phyloP scores from a whole-genome alignment of 1,284 basidiomycete genomes.

The Ustilago tritici region DNA sequence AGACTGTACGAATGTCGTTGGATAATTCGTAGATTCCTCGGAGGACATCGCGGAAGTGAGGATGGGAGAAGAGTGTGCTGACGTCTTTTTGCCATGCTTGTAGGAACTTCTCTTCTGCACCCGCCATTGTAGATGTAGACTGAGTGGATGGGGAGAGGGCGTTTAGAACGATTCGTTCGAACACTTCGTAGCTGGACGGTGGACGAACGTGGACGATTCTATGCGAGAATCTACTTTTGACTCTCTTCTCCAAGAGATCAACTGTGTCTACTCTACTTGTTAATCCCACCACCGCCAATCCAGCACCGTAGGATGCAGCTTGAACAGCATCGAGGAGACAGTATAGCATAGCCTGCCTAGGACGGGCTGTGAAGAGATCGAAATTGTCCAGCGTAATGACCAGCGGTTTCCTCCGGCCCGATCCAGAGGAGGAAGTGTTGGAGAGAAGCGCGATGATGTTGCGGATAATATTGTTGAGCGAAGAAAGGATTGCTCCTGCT shows the following conservation, averaged over 20 bases:
- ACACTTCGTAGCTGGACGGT: constrained; percentile 32
- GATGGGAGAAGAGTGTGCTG: constrained; percentile 20
- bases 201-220: constrained; percentile 62
- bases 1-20: constrained; percentile 55
- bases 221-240: constrained; percentile 67
- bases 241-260: constrained; percentile 67
- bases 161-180: constrained; percentile 46
- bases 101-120: background rate
- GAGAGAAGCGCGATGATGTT: constrained; percentile 65
- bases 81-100: constrained; percentile 46
- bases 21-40: constrained; percentile 48
- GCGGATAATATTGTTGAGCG: constrained; percentile 53
- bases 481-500: constrained; percentile 33
- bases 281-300: constrained; percentile 61
- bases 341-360: constrained; percentile 66
- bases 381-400: constrained; percentile 64
- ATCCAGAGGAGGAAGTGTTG: constrained; percentile 16
- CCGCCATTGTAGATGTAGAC: background rate
- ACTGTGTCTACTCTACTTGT: constrained; percentile 60
- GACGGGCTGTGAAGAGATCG: constrained; percentile 61
- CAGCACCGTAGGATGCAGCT: constrained; percentile 61
- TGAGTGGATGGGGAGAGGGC: constrained; percentile 17
- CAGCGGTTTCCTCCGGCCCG: constrained; percentile 45
- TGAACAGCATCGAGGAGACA: constrained; percentile 68
- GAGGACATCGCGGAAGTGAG: constrained; percentile 32